A percentile compares a stretch with the other conserved stretches of the same genome.
Conservation (phyloP, 139 green algal genomes). For the Auxenochlorella protothecoides region DNA sequence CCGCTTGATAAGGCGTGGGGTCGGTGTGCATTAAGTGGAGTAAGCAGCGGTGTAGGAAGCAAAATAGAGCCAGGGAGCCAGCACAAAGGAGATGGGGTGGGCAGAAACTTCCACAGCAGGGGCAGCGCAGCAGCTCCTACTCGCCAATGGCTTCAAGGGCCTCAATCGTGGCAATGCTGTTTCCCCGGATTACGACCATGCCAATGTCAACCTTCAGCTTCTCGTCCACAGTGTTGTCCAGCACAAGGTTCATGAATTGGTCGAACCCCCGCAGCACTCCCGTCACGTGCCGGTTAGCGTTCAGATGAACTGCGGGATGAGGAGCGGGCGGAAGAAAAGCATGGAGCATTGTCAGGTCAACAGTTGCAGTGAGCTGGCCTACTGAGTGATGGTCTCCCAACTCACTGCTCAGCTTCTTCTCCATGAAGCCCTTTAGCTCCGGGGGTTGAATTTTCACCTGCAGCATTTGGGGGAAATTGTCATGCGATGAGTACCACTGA, state of each 20-base stretch:
- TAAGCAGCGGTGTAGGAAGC: too few species aligned
- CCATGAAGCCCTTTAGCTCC: constrained; percentile 90
- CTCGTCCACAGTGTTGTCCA: constrained; percentile 88
- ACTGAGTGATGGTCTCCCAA: background rate
- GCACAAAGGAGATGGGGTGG: too few species aligned
- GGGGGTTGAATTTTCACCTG: constrained; percentile 73
- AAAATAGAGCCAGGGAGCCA: too few species aligned
- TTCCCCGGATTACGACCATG: constrained; percentile 96
- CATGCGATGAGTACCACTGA: too few species aligned
- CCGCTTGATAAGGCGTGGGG: too few species aligned
- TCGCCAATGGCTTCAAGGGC: constrained; percentile 62
- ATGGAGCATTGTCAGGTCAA: too few species aligned
- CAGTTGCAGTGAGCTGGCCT: too few species aligned
- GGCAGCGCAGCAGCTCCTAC: too few species aligned
- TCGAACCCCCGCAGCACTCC: constrained; percentile 94
- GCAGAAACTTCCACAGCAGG: too few species aligned
- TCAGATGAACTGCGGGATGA: constrained; percentile 65
- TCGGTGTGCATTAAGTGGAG: too few species aligned
- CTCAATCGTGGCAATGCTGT: constrained; percentile 91
- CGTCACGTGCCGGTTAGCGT: constrained; percentile 87
- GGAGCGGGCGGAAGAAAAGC: background rate
- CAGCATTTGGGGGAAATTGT: background rate
- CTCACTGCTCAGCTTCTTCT: constrained; percentile 73
- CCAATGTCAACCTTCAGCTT: constrained; percentile 86
- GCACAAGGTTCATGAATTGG: constrained; percentile 99